Base-by-base conservation (phyloP, 208 protist genomes). In the Acanthamoeba castellanii region DNA sequence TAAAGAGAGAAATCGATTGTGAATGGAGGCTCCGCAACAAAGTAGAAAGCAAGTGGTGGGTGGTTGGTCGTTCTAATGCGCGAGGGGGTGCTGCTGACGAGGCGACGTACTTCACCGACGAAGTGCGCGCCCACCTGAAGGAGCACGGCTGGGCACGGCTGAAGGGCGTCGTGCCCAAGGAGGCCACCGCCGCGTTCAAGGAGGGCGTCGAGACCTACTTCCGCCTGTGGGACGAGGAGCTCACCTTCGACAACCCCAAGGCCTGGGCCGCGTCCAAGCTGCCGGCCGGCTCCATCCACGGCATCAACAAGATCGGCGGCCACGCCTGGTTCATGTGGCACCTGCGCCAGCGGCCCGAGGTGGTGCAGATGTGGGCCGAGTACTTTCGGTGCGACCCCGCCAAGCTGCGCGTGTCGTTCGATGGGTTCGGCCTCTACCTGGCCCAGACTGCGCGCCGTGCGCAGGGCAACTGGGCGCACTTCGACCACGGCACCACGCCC, bases 281-380 rank as follows among this genome's bases (percentile, higher is more conserved):
- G 18, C 78, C 78, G 5, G 78, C 78, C 20, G 78, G 78, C 45
- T 50, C 78, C 45, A 59, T 87, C 18, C 78, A 87, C 78, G 78
- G 78, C 78, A 87, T 87, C 78, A 59, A 87, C 78, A 87, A 87
- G 78, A 59, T 87, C 6, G 78, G 78, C n/a, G 78, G 78, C n/a
- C 78, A 87, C 78, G 78, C 78, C 27, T 87, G 78, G 47, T 87
- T 87, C 78, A 87, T 87, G 78, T 87, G 78, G 78, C 1, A 87
- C 11, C 47, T 87, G n/a, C 37, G 78, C 45, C 78, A 87, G 47
- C 78, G 50, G 2, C 45, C 34, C 25, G 78, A 87, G 78, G 57
- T 87, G 3, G 47, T 87, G 25, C 2, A 18, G 16, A 7, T 87
- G 47, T 87, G 78, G 78, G 20, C 78, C 22, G 78, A 87, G 22